Evolutionary conservation across 805 yeast species (phyloP), one percentile per base, ranked within the genome.

Genomic region (Schizosaccharomyces cryophilus): DNA sequence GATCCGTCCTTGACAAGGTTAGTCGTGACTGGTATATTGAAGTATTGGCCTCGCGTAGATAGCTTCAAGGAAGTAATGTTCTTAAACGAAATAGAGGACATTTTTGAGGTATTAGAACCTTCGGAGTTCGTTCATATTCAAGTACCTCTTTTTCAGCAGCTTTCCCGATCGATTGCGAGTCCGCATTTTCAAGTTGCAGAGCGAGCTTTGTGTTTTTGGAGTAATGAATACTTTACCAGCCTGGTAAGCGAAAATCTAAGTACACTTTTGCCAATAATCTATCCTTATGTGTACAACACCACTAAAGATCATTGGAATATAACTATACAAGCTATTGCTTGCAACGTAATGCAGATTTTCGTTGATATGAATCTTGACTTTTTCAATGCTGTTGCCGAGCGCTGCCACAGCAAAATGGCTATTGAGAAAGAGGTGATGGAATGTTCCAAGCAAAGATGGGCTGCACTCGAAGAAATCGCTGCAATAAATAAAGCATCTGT

Each of bases 141-240:
- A 72, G 85, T 88, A 2, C 97, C 97, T 3, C 74, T 93, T 59
- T 89, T 89, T 73, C 94, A 90, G 38, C 98, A 93, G 73, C 77
- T 93, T 65, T 85, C 95, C 60, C 87, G 85, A 72, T 90, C 97
- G 73, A 89, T 93, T 48, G 79, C 95, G 31, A 85, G 95, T 1
- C 87, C 95, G 31, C 97, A 93, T 74, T 94, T 93, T 76, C 98
- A 93, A 76, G 96, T 93, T 30, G 85, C 94, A 62, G 98, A 93
- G 73, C 87, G 94, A 66, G 96, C 93, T 1, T 78, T 93, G 63
- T 85, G 89, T 69, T 87, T 82, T 71, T 93, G 96, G 93, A 85
- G 87, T 67, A 90, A 90, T 71, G 97, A 93, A 69, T 89, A 87
- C 73, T 89, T 93, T 71, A 79, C 89, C 65, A 84, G 88, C 54